Evolutionary conservation across 176 grass and related monocot genomes (phyloP), one percentile per base, ranked within the genome.

Genomic region (Aegilops speltoides): DNA sequence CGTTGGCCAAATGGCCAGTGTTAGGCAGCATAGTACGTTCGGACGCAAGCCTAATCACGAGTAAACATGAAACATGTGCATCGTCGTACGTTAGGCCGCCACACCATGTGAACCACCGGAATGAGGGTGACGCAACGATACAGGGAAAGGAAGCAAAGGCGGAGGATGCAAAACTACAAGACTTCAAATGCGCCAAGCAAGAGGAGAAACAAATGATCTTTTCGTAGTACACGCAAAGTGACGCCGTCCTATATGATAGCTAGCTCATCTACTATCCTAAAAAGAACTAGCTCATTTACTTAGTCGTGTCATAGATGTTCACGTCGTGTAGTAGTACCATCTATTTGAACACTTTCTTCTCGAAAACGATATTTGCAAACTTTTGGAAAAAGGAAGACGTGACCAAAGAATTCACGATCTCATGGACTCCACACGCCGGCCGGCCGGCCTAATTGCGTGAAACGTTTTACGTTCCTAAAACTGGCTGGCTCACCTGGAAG

Each of bases 401-500:
- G 31, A 0, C 74, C 9, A 77, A 77, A 56, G 8, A 56, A 56
- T 1, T 17, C 46, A 77, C 74, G 73, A 56, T 4, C 73, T 76
- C 25, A 8, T 19, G 43, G 5, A 71, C 1, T 15, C 28, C 64
- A 67, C 64, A 67, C 64, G 64, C 29, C 40, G 40, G 40, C 29
- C 40, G 40, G 40, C 7, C 15, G 12, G 12, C 26, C 33, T 71
- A 0, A 71, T 71, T 36, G 34, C 69, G 10, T 72, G 22, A 43
- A 38, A 43, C 69, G 25, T 73, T 43, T 43, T 15, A 24, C 11
- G n/a, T n/a, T 45, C 2, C 19, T 33, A 20, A 20, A 73, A 26
- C 38, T 22, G 38, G 24, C 13, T 17, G 0, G 38, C 83, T 77
- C 28, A 85, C 97, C 94, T 99, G 97, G 86, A 99, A 89, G 15